Evolutionary conservation across 805 yeast genomes (phyloP).

Genomic region (Maudiozyma saulgeensis): DNA sequence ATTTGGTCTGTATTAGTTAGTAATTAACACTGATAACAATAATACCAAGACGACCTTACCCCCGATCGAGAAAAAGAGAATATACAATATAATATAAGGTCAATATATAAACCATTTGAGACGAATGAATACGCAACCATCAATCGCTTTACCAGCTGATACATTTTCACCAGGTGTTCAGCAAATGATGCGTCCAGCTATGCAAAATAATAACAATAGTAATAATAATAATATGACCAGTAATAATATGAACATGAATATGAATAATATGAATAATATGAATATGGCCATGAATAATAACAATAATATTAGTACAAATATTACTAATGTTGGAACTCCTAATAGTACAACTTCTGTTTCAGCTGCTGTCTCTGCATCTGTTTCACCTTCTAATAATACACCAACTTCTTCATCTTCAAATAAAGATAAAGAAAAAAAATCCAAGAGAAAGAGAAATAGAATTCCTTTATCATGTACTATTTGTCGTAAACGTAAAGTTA

Average conservation of each 20-base stretch:
- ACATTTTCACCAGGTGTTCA: neutral
- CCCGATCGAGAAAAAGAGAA: too few relatives aligned
- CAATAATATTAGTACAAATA: neutral
- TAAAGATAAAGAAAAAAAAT: constrained; percentile 6
- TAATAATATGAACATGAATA: neutral
- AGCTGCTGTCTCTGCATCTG: neutral
- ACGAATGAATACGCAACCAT: neutral
- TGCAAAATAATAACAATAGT: neutral
- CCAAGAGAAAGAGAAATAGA: constrained; percentile 36
- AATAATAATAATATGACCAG: neutral
- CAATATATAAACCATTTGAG: neutral
- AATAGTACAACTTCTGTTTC: neutral
- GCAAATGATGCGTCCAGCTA: neutral
- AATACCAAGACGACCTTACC: too few relatives aligned
- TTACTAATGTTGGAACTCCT: neutral
- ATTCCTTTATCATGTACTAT: constrained; percentile 39
- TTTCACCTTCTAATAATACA: neutral
- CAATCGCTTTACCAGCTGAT: neutral
- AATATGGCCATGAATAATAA: neutral
- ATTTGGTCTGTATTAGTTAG: too few relatives aligned
- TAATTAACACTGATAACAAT: too few relatives aligned
- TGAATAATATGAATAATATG: neutral
- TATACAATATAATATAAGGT: too few relatives aligned
- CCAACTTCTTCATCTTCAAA: neutral
- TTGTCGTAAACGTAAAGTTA: constrained; percentile 43